phyloP scores from a whole-genome alignment of 129 eudicot species.

The Cynara cardunculus region DNA sequence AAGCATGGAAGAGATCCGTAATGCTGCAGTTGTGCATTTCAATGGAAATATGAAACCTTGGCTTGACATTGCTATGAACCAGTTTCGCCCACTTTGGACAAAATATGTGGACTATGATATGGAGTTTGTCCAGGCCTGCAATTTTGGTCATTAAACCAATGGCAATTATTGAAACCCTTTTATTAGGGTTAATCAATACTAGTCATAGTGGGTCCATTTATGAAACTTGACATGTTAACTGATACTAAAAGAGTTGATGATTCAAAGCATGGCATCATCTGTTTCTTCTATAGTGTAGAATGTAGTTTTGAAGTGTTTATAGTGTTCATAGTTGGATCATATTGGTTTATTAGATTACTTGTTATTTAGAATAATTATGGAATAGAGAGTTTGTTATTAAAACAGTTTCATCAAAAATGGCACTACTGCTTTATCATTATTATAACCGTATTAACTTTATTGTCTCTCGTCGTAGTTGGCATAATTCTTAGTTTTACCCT shows the following conservation, averaged over 20 bases:
- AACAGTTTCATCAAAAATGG: neutral
- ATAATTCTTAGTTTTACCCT: neutral
- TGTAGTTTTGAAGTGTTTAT: constrained; percentile 14
- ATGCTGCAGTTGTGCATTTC: constrained; percentile 72
- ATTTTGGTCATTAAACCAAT: constrained; percentile 53
- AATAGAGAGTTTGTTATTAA: neutral
- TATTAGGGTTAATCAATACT: neutral
- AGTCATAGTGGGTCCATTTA: neutral
- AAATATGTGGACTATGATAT: constrained; percentile 67
- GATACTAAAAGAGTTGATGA: neutral
- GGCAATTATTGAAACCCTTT: neutral
- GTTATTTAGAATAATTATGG: neutral
- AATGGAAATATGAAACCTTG: constrained; percentile 72
- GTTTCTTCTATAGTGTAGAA: constrained; percentile 16
- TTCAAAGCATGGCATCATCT: neutral
- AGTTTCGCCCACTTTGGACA: constrained; percentile 68
- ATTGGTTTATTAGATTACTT: neutral
- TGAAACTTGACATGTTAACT: constrained; percentile 1
- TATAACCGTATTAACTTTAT: neutral
- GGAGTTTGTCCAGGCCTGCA: constrained; percentile 64
- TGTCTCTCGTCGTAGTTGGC: neutral
- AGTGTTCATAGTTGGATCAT: neutral
- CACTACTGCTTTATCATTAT: neutral
- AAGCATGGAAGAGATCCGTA: constrained; percentile 53
- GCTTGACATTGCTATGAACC: constrained; percentile 68